Conservation (phyloP, 2,329 filamentous ascomycete species). For the Dactylellina parvicollis region DNA sequence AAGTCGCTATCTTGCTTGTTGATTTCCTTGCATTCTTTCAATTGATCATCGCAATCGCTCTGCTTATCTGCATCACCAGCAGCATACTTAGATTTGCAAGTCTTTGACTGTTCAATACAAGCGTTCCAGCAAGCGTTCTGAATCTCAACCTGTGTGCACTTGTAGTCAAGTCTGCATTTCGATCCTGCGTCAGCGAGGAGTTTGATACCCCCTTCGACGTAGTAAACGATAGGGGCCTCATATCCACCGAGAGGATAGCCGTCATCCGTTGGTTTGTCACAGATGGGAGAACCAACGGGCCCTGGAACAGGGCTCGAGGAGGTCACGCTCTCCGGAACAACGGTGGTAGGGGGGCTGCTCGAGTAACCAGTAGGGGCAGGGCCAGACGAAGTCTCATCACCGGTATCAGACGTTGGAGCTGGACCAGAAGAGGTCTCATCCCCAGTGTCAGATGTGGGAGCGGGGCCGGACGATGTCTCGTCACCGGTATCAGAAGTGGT, state of each 20-base stretch:
- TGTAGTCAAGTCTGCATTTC: slow-evolving; percentile 17
- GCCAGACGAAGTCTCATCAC: too few relatives aligned
- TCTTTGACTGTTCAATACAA: slow-evolving; percentile 20
- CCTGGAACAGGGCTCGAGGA: background rate
- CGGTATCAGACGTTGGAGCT: too few relatives aligned
- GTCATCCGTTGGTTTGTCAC: background rate
- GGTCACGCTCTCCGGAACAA: background rate
- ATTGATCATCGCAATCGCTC: slow-evolving; percentile 8
- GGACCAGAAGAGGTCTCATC: too few relatives aligned
- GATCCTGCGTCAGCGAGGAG: slow-evolving; percentile 17
- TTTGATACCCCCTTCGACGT: slow-evolving; percentile 4
- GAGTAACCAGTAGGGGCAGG: too few relatives aligned
- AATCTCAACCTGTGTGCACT: background rate
- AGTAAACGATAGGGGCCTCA: background rate
- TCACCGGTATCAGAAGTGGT: too few relatives aligned
- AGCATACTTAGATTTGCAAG: slow-evolving; percentile 2
- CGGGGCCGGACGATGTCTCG: too few relatives aligned
- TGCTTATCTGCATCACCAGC: slow-evolving; percentile 10
- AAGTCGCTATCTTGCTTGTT: background rate
- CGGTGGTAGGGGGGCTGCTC: too few relatives aligned
- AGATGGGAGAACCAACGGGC: slow-evolving; percentile 1
- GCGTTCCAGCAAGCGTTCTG: slow-evolving; percentile 13
- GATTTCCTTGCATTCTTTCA: background rate
- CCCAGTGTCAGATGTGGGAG: too few relatives aligned
- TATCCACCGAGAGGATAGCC: slow-evolving; percentile 1